Evolutionary conservation across 768 basidiomycete genomes (phyloP), one percentile per base, ranked within the genome.

Genomic region (Amanita rubescens): DNA sequence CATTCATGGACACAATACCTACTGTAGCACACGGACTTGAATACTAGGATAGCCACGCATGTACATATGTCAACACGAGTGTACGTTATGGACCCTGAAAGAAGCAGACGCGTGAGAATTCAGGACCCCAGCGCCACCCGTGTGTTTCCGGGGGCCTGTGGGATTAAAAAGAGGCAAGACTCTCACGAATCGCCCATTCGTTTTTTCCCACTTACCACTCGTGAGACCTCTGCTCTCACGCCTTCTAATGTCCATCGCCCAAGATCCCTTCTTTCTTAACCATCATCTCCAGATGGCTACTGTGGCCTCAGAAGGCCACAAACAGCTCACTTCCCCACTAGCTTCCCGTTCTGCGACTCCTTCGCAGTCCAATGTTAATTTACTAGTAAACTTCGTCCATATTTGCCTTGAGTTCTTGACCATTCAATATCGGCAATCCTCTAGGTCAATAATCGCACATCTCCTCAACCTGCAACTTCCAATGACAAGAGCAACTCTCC

Each of bases 231-330:
- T 70, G 68, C 70, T 75, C 73, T 74, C 74, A 75, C 73, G 72
- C 69, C 66, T 68, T 67, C 17, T 65, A 62, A 74, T 69, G 71
- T 68, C 70, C 61, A 68, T 71, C 66, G 69, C 69, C 61, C 71
- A 73, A 65, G 68, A 72, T 64, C 63, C 70, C 60, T 74, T 75
- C 74, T 71, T 72, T 63, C 71, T 73, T 58, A 67, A 73, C 70
- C 67, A 68, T 65, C 69, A 71, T 64, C 69, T 75, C 47, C 69
- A 70, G 63, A 74, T 75, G 71, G 62, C 69, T 59, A 58, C 66
- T 50, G 65, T 57, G 53, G 58, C 66, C 42, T 46, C 58, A 27
- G 55, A 60, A 39, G 38, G 43, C 39, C 51, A 55, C 33, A 38
- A 48, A 11, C 48, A 55, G 19, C 43, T 35, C 56, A 50, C 44